Percentiles rank a stretch among this genome's conserved stretches.
Evolutionary conservation across 2,329 filamentous ascomycete genomes (phyloP).

Genomic region (Aspergillus chevalieri): DNA sequence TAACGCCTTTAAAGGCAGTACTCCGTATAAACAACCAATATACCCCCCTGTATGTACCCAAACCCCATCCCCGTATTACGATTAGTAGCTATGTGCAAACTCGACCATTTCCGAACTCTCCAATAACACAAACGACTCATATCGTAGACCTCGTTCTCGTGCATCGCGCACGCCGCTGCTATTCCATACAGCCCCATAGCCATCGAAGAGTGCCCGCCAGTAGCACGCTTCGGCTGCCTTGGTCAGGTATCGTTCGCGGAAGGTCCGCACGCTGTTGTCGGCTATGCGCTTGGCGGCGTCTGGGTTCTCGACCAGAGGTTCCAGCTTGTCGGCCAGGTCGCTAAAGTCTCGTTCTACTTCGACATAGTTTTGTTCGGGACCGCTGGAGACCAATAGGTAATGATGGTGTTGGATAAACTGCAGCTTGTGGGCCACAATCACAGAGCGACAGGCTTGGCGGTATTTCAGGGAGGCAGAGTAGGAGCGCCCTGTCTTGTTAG

Average conservation of each 20-base stretch:
- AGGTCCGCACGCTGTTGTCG: conserved; percentile 38
- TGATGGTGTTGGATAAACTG: conserved; percentile 44
- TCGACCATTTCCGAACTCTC: conserved; percentile 20
- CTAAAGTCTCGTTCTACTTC: conserved; percentile 48
- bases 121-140: conserved; percentile 25
- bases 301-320: conserved; percentile 31
- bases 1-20: too few relatives aligned
- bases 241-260: conserved; percentile 47
- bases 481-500: conserved; percentile 21
- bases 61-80: too few relatives aligned
- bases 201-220: conserved; percentile 41
- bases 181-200: conserved; percentile 20
- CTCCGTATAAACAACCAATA: too few relatives aligned
- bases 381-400: conserved; percentile 36
- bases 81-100: conserved; percentile 4
- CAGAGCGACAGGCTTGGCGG: conserved; percentile 43
- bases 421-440: conserved; percentile 42
- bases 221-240: conserved; percentile 47
- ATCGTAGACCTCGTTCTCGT: conserved; percentile 17
- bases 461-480: conserved; percentile 48
- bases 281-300: conserved; percentile 40
- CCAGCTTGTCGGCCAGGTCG: conserved; percentile 41
- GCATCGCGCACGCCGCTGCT: conserved; percentile 8
- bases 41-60: too few relatives aligned
- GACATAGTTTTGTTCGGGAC: conserved; percentile 43